A percentile compares a stretch with the other conserved stretches of the same genome.
Conservation (phyloP, 2,329 filamentous ascomycete genomes). For the Talaromyces piceae region DNA sequence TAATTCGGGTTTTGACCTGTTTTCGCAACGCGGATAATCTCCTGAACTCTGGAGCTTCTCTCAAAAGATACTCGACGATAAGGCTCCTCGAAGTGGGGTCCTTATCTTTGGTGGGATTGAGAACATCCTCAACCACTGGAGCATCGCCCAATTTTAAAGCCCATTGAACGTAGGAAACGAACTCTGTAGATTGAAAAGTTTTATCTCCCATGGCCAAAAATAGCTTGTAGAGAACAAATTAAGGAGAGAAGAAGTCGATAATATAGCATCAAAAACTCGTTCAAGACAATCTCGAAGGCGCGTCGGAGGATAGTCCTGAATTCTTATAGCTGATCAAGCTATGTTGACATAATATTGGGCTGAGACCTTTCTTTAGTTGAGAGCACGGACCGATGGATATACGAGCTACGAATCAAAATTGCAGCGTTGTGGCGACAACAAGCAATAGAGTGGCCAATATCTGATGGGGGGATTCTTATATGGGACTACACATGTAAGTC, state of each 20-base stretch:
- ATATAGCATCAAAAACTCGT: not conserved
- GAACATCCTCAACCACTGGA: too few species aligned
- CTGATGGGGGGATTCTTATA: not conserved
- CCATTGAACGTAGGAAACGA: too few species aligned
- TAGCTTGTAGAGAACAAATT: not conserved
- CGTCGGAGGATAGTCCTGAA: not conserved
- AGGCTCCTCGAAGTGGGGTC: not conserved
- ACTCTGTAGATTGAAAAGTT: not conserved
- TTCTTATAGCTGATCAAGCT: not conserved
- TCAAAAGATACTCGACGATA: not conserved
- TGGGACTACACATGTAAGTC: not conserved
- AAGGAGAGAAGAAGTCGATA: not conserved
- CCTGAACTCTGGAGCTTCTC: conserved; percentile 1
- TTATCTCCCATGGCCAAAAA: not conserved
- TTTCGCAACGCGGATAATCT: not conserved
- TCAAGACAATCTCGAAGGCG: not conserved
- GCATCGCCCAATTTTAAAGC: too few species aligned
- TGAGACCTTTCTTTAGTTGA: not conserved
- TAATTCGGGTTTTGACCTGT: not conserved
- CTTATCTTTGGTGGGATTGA: not conserved
- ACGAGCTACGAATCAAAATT: conserved; percentile 3
- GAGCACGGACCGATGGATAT: not conserved
- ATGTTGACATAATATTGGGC: not conserved
- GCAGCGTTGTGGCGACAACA: not conserved
- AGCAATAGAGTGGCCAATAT: not conserved